Percentiles rank a stretch among this genome's conserved stretches.
phyloP scores from a whole-genome alignment of 2,329 filamentous ascomycete species.

The Metarhizium humberi region DNA sequence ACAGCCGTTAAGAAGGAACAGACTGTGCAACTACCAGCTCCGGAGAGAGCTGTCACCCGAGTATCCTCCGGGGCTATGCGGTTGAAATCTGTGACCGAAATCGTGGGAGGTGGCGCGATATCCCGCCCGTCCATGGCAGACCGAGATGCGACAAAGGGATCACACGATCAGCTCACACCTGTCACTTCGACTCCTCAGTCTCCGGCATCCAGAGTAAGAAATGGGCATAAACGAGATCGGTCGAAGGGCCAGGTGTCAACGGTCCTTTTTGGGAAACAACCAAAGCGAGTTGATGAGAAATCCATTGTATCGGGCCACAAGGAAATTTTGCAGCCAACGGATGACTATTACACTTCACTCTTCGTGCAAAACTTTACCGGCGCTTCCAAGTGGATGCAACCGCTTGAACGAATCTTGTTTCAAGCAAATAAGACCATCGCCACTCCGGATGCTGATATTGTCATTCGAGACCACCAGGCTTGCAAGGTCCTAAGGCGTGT shows the following conservation, averaged over 20 bases:
- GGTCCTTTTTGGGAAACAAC: conserved; percentile 68
- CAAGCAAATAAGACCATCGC: conserved; percentile 85
- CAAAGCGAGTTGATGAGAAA: conserved; percentile 39
- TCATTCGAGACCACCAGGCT: conserved; percentile 78
- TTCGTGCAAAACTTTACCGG: conserved; percentile 50
- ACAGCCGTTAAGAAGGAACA: conserved; percentile 1
- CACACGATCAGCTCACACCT: conserved; percentile 28
- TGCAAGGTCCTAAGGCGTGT: conserved; percentile 79
- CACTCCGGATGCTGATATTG: conserved; percentile 74
- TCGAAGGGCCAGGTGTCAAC: conserved; percentile 61
- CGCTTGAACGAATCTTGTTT: conserved; percentile 62
- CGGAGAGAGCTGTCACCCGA: conserved; percentile 54
- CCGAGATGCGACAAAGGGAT: conserved; percentile 18
- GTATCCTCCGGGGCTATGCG: conserved; percentile 62
- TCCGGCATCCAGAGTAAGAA: conserved; percentile 22
- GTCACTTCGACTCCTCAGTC: conserved; percentile 36
- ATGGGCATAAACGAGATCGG: conserved; percentile 40
- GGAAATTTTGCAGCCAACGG: conserved; percentile 36
- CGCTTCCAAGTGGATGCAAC: conserved; percentile 50
- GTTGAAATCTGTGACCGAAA: conserved; percentile 65
- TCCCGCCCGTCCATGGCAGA: conserved; percentile 29
- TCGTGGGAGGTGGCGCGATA: conserved; percentile 47
- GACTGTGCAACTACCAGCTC: conserved; percentile 13
- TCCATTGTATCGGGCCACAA: conserved; percentile 29
- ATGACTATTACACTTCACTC: conserved; percentile 56